Evolutionary conservation across 2,329 filamentous ascomycete genomes (phyloP).

Genomic region (Aspergillus fischeri): DNA sequence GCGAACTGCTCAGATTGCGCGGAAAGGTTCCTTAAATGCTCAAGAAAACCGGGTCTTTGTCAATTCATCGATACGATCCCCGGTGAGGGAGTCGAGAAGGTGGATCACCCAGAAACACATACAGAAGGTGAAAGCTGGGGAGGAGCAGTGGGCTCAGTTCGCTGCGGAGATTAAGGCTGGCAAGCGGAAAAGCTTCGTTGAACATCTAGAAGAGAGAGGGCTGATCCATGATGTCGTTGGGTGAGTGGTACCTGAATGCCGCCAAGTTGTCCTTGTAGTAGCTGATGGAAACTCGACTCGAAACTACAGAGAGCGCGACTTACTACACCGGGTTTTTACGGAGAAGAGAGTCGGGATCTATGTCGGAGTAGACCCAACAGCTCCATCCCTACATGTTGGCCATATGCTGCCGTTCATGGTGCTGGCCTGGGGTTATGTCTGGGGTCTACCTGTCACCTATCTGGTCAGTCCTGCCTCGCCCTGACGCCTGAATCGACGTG

Average conservation of each 20-base stretch:
- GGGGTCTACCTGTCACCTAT: conserved; percentile 44
- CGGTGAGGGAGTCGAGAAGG: conserved; percentile 24
- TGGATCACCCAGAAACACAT: conserved; percentile 37
- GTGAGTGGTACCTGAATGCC: conserved; percentile 22
- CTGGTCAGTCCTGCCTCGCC: conserved; percentile 33
- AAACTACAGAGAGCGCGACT: conserved; percentile 35
- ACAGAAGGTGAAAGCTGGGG: conserved; percentile 36
- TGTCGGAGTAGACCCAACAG: conserved; percentile 48
- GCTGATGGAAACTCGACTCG: conserved; percentile 7
- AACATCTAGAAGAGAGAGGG: conserved; percentile 44
- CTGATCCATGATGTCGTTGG: conserved; percentile 46
- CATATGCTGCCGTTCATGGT: conserved; percentile 51
- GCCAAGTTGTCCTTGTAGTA: background rate
- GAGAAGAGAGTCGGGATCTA: conserved; percentile 46
- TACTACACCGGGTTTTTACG: conserved; percentile 42
- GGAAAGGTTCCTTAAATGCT: conserved; percentile 12
- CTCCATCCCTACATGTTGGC: conserved; percentile 47
- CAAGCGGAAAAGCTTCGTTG: conserved; percentile 40
- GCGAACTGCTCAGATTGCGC: conserved; percentile 15
- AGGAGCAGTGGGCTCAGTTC: conserved; percentile 37
- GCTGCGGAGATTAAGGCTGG: conserved; percentile 43
- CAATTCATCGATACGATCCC: background rate
- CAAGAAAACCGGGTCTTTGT: conserved; percentile 13
- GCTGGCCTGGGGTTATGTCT: conserved; percentile 47
- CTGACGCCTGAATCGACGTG: background rate